These are phyloP conservation scores for Otatea glauca DNA, from an alignment of 176 grass and related monocot species.

Conservation along the genomic window DNA sequence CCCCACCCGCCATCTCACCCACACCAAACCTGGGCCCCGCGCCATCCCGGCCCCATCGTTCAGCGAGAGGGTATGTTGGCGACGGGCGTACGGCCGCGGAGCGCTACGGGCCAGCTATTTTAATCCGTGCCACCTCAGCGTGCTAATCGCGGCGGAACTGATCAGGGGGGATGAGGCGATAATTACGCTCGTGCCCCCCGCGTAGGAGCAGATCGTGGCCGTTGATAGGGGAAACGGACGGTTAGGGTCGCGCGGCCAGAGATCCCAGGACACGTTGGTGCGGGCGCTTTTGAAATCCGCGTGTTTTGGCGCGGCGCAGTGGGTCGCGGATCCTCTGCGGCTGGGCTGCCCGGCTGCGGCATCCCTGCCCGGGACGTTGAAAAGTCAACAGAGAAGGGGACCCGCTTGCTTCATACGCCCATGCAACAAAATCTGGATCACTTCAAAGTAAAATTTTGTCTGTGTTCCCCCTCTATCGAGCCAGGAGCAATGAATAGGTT, in stretches of 20 bases:
- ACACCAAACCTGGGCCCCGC: rapidly evolving
- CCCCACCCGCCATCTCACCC: not conserved
- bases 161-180: not conserved
- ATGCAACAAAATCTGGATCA: too few species aligned
- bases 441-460: not conserved
- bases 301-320: not conserved
- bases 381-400: not conserved
- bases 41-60: rapidly evolving
- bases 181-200: not conserved
- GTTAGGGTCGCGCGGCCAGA: rapidly evolving
- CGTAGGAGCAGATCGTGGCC: not conserved
- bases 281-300: not conserved
- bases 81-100: too few species aligned
- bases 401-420: not conserved
- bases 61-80: rapidly evolving
- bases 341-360: not conserved
- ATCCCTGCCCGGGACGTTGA: not conserved
- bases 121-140: constrained; percentile 22
- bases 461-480: not conserved
- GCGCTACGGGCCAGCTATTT: not conserved
- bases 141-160: not conserved
- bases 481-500: too few species aligned
- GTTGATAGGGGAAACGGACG: not conserved
- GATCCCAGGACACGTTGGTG: not conserved
- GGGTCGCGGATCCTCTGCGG: constrained; percentile 17